Base-by-base conservation (phyloP, 768 basidiomycete species). In the Tricholoma sp. region DNA sequence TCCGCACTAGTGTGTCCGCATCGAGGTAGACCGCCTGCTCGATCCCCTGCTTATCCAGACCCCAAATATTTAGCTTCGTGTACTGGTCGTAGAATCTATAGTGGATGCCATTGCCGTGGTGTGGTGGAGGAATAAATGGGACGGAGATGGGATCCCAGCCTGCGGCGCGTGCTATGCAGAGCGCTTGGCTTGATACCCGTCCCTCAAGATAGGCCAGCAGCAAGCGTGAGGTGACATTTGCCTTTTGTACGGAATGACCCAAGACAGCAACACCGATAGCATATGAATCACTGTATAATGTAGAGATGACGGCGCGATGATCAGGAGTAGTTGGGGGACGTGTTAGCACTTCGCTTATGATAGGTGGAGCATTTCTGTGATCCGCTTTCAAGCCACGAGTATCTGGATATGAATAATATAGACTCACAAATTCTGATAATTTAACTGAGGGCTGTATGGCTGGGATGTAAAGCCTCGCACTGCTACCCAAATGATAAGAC, bases 21-120 rank as follows among this genome's bases (percentile, higher is more conserved):
- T 75, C 72, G 53, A 78, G 67, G 60, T 77, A 76, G 24, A 77
- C 68, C 12, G 71, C 66, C 34, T 63, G 48, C 29, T 65, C 57
- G 57, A 74, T 61, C 41, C 73, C 70, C 1, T 64, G 52, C 47
- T 53, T 50, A 48, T 72, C 71, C 33, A 78, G 62, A 42, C 62
- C 63, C 77, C 77, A 79, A 6, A 78, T 66, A 34, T 66, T 67
- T 5, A 78, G 68, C 55, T 77, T 78, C 9, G 77, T 76, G 68
- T 74, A 78, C 52, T 76, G 72, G 61, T 78, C 77, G 34, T 62
- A 20, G 61, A 74, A 75, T 50, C 71, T 71, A 34, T 57, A 45
- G 60, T 70, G 60, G 29, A 74, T 61, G 6, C 73, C 75, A n/a
- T 61, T 54, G 48, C 75, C 75, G 36, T 63, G 50, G 55, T 72